These are phyloP conservation scores for Magnusiomyces paraingens DNA, from an alignment of 1,139 yeast genomes.

Conservation along the genomic window DNA sequence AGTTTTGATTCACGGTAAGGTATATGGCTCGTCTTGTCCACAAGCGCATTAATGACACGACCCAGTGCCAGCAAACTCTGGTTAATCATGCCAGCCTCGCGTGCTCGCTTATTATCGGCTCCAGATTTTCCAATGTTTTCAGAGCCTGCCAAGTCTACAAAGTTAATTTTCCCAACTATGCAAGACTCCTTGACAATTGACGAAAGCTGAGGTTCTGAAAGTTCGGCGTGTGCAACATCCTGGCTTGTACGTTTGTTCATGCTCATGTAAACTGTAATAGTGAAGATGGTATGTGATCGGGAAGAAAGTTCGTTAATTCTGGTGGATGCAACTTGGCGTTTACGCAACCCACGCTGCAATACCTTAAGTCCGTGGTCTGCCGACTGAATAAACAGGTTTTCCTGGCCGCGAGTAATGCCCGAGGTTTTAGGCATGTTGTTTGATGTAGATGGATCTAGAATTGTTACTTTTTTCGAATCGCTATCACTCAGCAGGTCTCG, in stretches of 20 bases:
- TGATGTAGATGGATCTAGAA: constrained; percentile 38
- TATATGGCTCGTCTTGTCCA: constrained; percentile 55
- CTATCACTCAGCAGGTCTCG: constrained; percentile 45
- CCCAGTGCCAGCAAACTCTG: constrained; percentile 79
- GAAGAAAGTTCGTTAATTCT: constrained; percentile 66
- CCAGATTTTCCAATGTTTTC: constrained; percentile 78
- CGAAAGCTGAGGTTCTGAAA: constrained; percentile 21
- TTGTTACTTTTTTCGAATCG: constrained; percentile 35
- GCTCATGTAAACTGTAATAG: constrained; percentile 47
- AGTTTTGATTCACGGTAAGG: constrained; percentile 85
- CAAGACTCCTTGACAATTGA: constrained; percentile 33
- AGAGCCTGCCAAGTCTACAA: constrained; percentile 88
- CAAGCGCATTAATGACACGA: constrained; percentile 70
- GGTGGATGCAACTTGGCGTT: constrained; percentile 61
- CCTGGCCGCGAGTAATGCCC: constrained; percentile 44
- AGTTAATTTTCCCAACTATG: constrained; percentile 53
- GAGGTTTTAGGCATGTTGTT: constrained; percentile 19
- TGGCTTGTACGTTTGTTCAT: constrained; percentile 23
- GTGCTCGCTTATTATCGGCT: constrained; percentile 67
- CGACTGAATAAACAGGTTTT: constrained; percentile 39
- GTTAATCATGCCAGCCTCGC: constrained; percentile 85
- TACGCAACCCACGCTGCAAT: constrained; percentile 45
- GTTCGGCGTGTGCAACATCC: constrained; percentile 26
- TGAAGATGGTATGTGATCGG: constrained; percentile 69
- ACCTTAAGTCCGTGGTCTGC: constrained; percentile 40